phyloP scores from a whole-genome alignment of 2,329 filamentous ascomycete genomes.

The Samsoniella hepiali region DNA sequence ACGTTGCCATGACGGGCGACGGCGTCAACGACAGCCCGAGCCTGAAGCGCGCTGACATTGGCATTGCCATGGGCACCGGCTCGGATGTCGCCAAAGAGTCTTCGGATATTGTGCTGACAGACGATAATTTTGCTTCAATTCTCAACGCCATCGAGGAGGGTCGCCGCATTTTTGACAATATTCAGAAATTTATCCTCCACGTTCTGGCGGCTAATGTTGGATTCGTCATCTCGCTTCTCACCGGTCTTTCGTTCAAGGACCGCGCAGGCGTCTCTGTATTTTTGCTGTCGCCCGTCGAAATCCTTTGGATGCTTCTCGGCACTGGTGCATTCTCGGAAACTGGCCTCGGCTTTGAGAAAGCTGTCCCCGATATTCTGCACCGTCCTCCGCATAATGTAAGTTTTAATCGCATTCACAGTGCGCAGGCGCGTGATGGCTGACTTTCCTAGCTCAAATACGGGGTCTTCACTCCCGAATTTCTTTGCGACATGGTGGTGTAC shows the following conservation, averaged over 20 bases:
- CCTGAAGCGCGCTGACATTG: constrained; percentile 64
- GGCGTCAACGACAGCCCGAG: constrained; percentile 69
- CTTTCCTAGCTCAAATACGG: constrained; percentile 40
- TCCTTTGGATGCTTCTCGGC: constrained; percentile 73
- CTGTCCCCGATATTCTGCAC: constrained; percentile 62
- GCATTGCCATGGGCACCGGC: constrained; percentile 68
- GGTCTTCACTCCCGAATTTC: constrained; percentile 62
- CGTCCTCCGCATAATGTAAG: constrained; percentile 60
- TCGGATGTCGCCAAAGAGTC: constrained; percentile 69
- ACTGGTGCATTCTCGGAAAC: constrained; percentile 69
- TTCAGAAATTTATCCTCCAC: constrained; percentile 68
- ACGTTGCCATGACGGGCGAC: constrained; percentile 68
- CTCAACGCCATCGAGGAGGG: constrained; percentile 57
- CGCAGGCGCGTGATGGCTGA: neutral
- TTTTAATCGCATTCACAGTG: neutral
- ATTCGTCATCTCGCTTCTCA: constrained; percentile 62
- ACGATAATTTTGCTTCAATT: constrained; percentile 60
- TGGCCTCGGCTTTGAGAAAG: constrained; percentile 67
- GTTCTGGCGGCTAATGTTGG: constrained; percentile 65
- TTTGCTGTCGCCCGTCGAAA: constrained; percentile 66
- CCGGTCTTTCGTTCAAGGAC: constrained; percentile 69
- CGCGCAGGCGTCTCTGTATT: constrained; percentile 61
- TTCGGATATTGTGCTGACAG: constrained; percentile 62
- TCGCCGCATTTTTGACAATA: constrained; percentile 66
- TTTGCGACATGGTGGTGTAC: constrained; percentile 61